Evolutionary conservation across 441 rosid genomes (phyloP), one percentile per base, ranked within the genome.

Genomic region (Melianthus villosus): DNA sequence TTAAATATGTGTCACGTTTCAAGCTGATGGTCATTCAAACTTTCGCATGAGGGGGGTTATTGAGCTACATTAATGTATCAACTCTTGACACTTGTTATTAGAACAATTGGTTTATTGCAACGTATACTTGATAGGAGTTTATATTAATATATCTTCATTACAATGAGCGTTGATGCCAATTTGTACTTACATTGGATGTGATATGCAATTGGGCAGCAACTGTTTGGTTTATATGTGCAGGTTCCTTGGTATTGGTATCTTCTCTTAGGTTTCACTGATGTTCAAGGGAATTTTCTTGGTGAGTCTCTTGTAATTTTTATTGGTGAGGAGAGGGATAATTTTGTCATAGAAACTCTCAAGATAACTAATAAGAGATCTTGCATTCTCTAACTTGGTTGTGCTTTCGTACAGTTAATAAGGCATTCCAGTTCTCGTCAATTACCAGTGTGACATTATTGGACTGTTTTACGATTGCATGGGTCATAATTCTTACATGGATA

Each of bases 171-270:
- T 34, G 16, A 13, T 13, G 3, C 9, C 18, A 7, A n/a, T n/a
- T n/a, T n/a, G n/a, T n/a, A 18, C 25, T 6, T 22, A 43, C 20
- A 9, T 11, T 3, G 13, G 22, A 3, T 12, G n/a, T 23, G 12
- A 7, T 18, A 9, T 3, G 12, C n/a, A 4, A 28, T 44, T 37
- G 40, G 34, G 25, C 11, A 7, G 17, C 9, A 9, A 6, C 29
- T 22, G 7, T 15, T 23, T 15, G 19, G 9, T 33, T 6, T 20
- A 5, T 41, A 7, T 32, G 32, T 51, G 14, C 63, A 72, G 78
- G 52, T 77, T 63, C 51, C 73, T 48, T 77, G 81, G 85, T 73
- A 68, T 39, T 77, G 78, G 79, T 77, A 71, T 64, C 73, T 71
- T 3, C 67, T 72, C 7, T 32, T 77, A 28, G 80, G 77, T 22